Evolutionary conservation across 805 yeast genomes (phyloP).

Genomic region (Schizosaccharomyces cryophilus): DNA sequence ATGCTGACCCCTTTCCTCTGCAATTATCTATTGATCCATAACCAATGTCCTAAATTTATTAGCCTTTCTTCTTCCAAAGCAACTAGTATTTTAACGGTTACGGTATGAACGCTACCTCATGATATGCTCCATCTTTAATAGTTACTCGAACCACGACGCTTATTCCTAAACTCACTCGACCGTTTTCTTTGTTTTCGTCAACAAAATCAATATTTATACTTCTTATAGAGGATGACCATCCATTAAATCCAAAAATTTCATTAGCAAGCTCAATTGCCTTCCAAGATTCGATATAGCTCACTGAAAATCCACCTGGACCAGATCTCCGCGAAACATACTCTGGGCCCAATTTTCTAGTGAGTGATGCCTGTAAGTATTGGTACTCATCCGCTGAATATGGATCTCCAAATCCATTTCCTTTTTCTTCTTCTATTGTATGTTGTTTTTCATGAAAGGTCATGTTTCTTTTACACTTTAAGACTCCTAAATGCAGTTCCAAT

Average conservation of each 20-base stretch:
- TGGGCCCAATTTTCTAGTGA: slow-evolving; percentile 22
- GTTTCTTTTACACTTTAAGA: neutral
- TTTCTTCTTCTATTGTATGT: neutral
- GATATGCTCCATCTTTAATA: slow-evolving; percentile 58
- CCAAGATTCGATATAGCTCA: slow-evolving; percentile 53
- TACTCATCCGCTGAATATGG: neutral
- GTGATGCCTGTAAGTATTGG: slow-evolving; percentile 4
- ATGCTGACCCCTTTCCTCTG: slow-evolving; percentile 34
- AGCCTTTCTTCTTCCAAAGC: neutral
- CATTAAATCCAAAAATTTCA: slow-evolving; percentile 54
- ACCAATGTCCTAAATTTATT: slow-evolving; percentile 27
- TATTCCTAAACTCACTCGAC: slow-evolving; percentile 6
- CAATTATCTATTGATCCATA: slow-evolving; percentile 41
- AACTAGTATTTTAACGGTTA: neutral
- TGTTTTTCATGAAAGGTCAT: neutral
- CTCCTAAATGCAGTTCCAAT: too few species aligned
- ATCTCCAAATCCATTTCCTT: neutral
- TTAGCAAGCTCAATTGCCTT: slow-evolving; percentile 46
- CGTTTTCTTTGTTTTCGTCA: neutral
- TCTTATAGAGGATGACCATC: slow-evolving; percentile 36
- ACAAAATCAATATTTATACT: neutral
- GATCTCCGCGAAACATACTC: slow-evolving; percentile 37
- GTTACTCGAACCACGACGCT: slow-evolving; percentile 34
- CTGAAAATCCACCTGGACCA: slow-evolving; percentile 29
- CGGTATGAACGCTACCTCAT: slow-evolving; percentile 18